Percentiles rank a stretch among this genome's conserved stretches.
Conservation (phyloP, 108 stramenopile species). For the Skeletonema tropicum region DNA sequence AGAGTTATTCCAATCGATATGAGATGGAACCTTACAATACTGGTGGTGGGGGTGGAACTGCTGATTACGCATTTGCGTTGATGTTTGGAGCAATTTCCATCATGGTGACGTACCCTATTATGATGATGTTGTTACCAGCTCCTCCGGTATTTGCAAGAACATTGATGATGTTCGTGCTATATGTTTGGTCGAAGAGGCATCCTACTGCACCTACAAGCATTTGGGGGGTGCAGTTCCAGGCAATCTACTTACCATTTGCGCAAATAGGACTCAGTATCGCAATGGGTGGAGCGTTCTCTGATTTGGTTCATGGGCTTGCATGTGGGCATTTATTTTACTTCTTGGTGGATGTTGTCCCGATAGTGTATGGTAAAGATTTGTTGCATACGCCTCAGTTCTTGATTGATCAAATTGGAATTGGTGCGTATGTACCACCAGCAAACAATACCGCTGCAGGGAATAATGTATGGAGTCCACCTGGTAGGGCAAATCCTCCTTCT, state of each 20-base stretch:
- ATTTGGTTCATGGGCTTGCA: conserved; percentile 75
- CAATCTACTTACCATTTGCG: conserved; percentile 86
- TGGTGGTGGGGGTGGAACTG: conserved; percentile 78
- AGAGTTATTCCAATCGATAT: conserved; percentile 71
- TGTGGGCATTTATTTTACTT: conserved; percentile 91
- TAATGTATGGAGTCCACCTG: conserved; percentile 46
- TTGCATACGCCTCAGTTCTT: conserved; percentile 85
- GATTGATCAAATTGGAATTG: conserved; percentile 81
- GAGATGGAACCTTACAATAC: conserved; percentile 89
- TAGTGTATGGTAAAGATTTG: conserved; percentile 81
- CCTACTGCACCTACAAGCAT: conserved; percentile 81
- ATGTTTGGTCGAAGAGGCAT: conserved; percentile 85
- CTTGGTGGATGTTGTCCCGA: conserved; percentile 85
- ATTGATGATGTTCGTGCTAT: conserved; percentile 81
- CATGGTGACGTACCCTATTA: conserved; percentile 69
- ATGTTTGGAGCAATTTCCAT: conserved; percentile 61
- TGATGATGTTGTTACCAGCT: conserved; percentile 37
- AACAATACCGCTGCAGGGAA: conserved; percentile 39
- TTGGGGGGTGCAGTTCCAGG: conserved; percentile 87
- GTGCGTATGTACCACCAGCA: conserved; percentile 70
- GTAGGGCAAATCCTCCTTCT: conserved; percentile 39
- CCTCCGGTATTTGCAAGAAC: conserved; percentile 71
- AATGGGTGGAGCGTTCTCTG: conserved; percentile 68
- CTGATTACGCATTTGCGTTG: conserved; percentile 69
- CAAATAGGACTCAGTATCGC: conserved; percentile 74